phyloP scores from a whole-genome alignment of 2,329 filamentous ascomycete genomes.

The Alternaria burnsii region DNA sequence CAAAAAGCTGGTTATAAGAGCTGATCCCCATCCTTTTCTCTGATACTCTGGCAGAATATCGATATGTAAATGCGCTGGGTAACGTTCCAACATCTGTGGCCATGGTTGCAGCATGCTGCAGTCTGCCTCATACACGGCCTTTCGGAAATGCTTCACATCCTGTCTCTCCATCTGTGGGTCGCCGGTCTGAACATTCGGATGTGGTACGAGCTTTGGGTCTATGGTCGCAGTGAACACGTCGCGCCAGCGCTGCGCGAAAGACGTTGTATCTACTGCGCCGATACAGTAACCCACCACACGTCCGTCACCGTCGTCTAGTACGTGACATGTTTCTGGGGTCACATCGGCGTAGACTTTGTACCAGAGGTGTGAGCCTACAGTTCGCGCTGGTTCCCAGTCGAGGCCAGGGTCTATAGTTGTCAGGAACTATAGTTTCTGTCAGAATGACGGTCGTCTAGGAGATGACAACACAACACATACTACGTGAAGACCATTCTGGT shows the following conservation, averaged over 20 bases:
- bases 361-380: conserved; percentile 44
- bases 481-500: conserved; percentile 26
- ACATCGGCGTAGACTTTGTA: conserved; percentile 46
- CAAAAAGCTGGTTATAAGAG: conserved; percentile 40
- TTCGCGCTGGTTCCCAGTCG: conserved; percentile 38
- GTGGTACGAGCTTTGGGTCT: conserved; percentile 28
- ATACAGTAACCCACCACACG: conserved; percentile 51
- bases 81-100: conserved; percentile 32
- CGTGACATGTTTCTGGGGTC: conserved; percentile 43
- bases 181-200: conserved; percentile 9
- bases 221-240: conserved; percentile 37
- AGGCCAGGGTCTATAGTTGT: conserved; percentile 34
- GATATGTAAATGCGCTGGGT: conserved; percentile 51
- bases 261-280: conserved; percentile 39
- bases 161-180: conserved; percentile 31
- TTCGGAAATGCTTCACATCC: conserved; percentile 25
- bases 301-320: conserved; percentile 46
- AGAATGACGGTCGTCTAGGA: neutral
- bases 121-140: conserved; percentile 29
- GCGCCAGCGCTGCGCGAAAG: conserved; percentile 40
- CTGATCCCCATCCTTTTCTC: conserved; percentile 41
- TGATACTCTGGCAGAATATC: conserved; percentile 48
- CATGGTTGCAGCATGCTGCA: conserved; percentile 36
- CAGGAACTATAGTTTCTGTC: conserved; percentile 28
- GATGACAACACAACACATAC: conserved; percentile 12